Conservation (phyloP, 768 basidiomycete genomes). For the Pisolithus sp. region DNA sequence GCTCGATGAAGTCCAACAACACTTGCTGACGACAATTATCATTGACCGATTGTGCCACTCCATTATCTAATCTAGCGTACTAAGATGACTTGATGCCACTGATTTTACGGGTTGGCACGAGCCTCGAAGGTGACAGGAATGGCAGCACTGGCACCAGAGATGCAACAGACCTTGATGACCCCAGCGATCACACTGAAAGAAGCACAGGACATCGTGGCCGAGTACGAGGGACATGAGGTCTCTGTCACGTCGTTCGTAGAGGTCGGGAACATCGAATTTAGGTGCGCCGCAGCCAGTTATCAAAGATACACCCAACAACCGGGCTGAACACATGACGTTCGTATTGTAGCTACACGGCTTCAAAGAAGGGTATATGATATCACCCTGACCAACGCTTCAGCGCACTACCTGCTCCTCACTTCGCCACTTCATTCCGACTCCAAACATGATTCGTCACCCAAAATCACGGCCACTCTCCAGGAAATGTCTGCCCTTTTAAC, state of each 20-base stretch:
- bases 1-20: no score
- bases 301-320: not conserved
- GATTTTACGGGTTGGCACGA: not conserved
- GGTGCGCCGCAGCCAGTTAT: constrained; percentile 16
- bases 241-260: constrained; percentile 15
- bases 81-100: no score
- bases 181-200: constrained; percentile 23
- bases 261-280: constrained; percentile 22
- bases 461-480: constrained; percentile 23
- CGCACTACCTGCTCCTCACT: constrained; percentile 24
- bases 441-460: not conserved
- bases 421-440: constrained; percentile 11
- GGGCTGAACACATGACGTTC: not conserved
- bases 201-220: constrained; percentile 25
- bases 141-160: not conserved
- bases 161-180: not conserved
- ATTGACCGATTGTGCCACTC: no score
- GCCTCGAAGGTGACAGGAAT: not conserved
- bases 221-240: constrained; percentile 13
- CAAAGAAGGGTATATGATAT: constrained; percentile 25
- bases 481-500: constrained; percentile 35
- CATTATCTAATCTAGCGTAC: no score
- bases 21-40: not conserved
- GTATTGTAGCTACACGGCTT: constrained; percentile 21
- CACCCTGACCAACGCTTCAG: constrained; percentile 12